Percentiles rank a stretch among this genome's conserved stretches.
These are phyloP conservation scores for Fusarium haematococcum DNA, from an alignment of 2,329 filamentous ascomycete genomes.

Conservation along the genomic window DNA sequence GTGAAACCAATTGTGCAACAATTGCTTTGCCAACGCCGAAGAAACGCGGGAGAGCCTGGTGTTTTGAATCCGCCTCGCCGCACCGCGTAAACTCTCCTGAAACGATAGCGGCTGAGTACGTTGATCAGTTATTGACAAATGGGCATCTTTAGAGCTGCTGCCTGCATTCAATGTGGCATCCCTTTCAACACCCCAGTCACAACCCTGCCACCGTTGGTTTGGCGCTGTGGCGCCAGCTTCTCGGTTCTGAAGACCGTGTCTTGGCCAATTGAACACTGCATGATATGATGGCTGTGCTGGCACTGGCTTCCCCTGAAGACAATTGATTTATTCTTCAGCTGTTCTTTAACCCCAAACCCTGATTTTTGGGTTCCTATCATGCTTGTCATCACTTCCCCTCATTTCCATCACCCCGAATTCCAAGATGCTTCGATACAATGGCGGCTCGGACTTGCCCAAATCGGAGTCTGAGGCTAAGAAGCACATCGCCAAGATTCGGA, in stretches of 20 bases:
- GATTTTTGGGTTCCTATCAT: background rate
- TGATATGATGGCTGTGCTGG: background rate
- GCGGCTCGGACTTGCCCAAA: background rate
- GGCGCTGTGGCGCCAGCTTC: background rate
- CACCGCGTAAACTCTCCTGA: background rate
- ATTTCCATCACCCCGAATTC: rapidly evolving
- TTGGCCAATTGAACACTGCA: background rate
- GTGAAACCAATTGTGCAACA: background rate
- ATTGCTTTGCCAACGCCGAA: background rate
- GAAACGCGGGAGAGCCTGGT: background rate
- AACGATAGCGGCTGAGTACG: background rate
- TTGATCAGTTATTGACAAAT: background rate
- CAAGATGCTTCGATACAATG: background rate
- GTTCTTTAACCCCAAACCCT: background rate
- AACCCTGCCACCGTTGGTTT: background rate
- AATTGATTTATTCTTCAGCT: background rate
- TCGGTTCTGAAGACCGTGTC: background rate
- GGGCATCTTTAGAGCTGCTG: background rate
- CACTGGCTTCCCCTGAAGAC: background rate
- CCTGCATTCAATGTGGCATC: background rate
- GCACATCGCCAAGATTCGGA: background rate
- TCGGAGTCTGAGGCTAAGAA: background rate
- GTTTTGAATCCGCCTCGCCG: background rate
- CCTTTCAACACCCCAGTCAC: background rate
- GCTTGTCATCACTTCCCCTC: background rate